These are phyloP conservation scores for Neofusicoccum kwambonambiense DNA, from an alignment of 2,329 filamentous ascomycete species.

Conservation along the genomic window DNA sequence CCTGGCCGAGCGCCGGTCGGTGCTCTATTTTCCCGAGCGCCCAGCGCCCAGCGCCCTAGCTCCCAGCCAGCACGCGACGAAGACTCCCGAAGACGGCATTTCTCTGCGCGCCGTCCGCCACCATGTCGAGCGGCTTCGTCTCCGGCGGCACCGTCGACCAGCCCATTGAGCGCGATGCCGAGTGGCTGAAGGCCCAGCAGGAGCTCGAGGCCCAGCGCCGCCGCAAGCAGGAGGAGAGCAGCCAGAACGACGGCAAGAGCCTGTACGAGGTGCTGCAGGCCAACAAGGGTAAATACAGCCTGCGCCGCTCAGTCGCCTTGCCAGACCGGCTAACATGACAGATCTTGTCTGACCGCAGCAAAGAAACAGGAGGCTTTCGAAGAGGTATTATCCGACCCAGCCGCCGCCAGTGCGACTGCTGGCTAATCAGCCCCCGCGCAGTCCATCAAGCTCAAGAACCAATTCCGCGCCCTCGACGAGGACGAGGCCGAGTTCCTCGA, in stretches of 20 bases:
- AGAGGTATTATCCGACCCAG: constrained; percentile 47
- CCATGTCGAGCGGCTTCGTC: constrained; percentile 21
- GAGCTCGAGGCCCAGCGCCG: constrained; percentile 63
- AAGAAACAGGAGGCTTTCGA: constrained; percentile 82
- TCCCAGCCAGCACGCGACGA: no score
- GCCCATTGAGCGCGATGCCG: constrained; percentile 49
- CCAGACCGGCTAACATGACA: constrained; percentile 32
- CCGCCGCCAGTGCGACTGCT: not conserved
- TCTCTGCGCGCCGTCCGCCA: not conserved
- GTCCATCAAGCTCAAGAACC: constrained; percentile 66
- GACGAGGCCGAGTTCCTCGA: constrained; percentile 76
- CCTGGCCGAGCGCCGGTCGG: not conserved
- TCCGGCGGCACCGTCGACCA: constrained; percentile 23
- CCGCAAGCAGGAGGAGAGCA: constrained; percentile 53
- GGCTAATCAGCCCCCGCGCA: constrained; percentile 11
- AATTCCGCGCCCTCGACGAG: constrained; percentile 74
- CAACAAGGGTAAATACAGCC: constrained; percentile 64
- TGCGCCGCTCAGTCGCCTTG: not conserved
- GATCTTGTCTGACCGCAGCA: constrained; percentile 46
- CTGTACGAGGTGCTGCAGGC: constrained; percentile 75
- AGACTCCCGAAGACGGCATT: no score
- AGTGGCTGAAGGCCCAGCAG: constrained; percentile 65
- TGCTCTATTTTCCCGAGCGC: not conserved
- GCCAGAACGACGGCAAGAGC: constrained; percentile 56
- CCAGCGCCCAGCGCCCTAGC: not conserved